Evolutionary conservation across 1,284 basidiomycete genomes (phyloP), one percentile per base, ranked within the genome.

Genomic region (Austroboletus niveus): DNA sequence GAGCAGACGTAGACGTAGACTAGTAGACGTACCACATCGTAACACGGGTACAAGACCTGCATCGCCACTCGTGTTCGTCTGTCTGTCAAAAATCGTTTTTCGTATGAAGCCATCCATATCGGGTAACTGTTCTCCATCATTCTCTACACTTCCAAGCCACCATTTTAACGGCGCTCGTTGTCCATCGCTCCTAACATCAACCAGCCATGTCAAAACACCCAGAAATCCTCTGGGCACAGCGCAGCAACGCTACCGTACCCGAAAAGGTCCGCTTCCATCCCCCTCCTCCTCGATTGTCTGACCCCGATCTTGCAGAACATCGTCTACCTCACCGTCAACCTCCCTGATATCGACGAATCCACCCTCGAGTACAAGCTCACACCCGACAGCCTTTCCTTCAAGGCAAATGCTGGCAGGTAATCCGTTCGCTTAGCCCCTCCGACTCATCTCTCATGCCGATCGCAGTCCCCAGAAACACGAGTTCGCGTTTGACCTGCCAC

Each of bases 181-280:
- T 56, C 51, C 14, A 3, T n/a, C 5, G 22, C 49, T 39, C 15
- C 24, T 11, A 8, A 29, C 47, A 56, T 36, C 47, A 52, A 51
- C 57, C 53, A 51, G 72, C 76, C 72, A 76, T 82, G 72, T 62
- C 76, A 10, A 64, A 70, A 56, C 90, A 94, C 72, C 92, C 94
- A 42, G 92, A 96, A 74, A 76, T 95, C 49, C 77, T 92, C 4
- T 97, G 93, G 91, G 93, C 94, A 46, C 92, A 97, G 72, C 83
- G 94, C 60, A 91, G 86, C 74, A 89, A 84, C 29, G 77, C 73
- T 22, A 61, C 73, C 9, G 81, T 78, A 22, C 76, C 84, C 43
- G 79, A 79, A 52, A 94, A 94, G 79, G 93, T 91, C 35, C 4
- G 47, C 36, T 2, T 2, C 32, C 12, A 14, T 11, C n/a, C 11